A percentile compares a stretch with the other conserved stretches of the same genome.
phyloP scores from a whole-genome alignment of 2,329 filamentous ascomycete genomes.

The Metarhizium sp. region DNA sequence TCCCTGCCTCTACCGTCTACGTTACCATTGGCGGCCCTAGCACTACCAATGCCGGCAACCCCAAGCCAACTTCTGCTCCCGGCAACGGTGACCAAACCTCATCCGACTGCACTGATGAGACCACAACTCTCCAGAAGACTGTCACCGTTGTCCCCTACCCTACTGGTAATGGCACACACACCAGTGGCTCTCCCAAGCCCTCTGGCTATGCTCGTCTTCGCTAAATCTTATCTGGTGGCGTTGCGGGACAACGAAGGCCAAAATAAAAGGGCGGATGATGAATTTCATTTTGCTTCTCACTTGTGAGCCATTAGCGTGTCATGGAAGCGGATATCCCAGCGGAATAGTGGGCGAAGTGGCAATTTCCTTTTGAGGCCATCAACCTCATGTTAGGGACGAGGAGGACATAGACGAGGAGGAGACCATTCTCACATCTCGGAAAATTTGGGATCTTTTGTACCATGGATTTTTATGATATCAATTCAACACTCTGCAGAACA shows the following conservation, averaged over 20 bases:
- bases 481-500: background rate
- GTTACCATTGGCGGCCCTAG: conserved; percentile 21
- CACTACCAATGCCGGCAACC: conserved; percentile 11
- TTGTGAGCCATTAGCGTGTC: background rate
- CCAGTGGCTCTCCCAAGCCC: conserved; percentile 22
- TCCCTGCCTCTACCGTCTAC: conserved; percentile 25
- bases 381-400: background rate
- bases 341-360: background rate
- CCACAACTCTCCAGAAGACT: conserved; percentile 17
- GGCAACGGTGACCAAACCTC: conserved; percentile 11
- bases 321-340: background rate
- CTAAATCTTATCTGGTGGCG: conserved; percentile 10
- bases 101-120: conserved; percentile 12
- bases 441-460: background rate
- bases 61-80: conserved; percentile 6
- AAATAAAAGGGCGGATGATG: background rate
- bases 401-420: background rate
- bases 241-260: conserved; percentile 2
- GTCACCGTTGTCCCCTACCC: conserved; percentile 34
- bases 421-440: background rate
- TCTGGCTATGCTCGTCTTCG: conserved; percentile 26
- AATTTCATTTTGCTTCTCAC: background rate
- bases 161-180: conserved; percentile 25
- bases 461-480: background rate
- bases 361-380: background rate